Conservation (phyloP, 306 rosid genomes). For the Vigna nakashimae region DNA sequence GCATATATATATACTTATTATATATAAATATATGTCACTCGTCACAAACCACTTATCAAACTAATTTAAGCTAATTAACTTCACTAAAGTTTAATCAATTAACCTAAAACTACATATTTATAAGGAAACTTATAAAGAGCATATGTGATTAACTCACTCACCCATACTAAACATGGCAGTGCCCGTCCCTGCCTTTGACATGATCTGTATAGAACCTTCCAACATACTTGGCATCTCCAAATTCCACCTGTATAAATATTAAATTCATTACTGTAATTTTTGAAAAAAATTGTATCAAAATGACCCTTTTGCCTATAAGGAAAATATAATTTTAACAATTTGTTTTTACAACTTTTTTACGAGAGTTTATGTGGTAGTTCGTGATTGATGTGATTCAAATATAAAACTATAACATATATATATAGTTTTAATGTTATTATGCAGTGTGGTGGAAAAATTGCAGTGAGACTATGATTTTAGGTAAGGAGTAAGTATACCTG, state of each 20-base stretch:
- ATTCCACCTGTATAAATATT: constrained; percentile 66
- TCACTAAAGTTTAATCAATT: neutral
- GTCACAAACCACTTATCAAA: neutral
- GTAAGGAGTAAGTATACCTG: constrained; percentile 53
- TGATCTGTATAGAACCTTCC: constrained; percentile 77
- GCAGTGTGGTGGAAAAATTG: too few relatives aligned
- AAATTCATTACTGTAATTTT: too few relatives aligned
- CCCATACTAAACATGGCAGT: constrained; percentile 99
- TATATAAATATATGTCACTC: neutral
- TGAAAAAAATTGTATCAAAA: too few relatives aligned
- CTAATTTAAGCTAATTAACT: neutral
- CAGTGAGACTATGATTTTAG: too few relatives aligned
- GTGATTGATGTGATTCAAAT: too few relatives aligned
- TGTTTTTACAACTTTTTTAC: too few relatives aligned
- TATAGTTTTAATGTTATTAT: too few relatives aligned
- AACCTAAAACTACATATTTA: neutral
- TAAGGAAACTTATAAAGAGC: too few relatives aligned
- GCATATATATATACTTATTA: neutral
- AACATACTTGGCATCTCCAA: constrained; percentile 77
- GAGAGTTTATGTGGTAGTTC: too few relatives aligned
- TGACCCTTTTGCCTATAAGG: too few relatives aligned
- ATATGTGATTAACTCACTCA: constrained; percentile 38
- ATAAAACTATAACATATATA: too few relatives aligned
- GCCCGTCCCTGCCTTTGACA: constrained; percentile 90
- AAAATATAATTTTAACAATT: too few relatives aligned